A percentile compares a stretch with the other conserved stretches of the same genome.
phyloP scores from a whole-genome alignment of 257 asterid genomes.

The Penstemon davidsonii region DNA sequence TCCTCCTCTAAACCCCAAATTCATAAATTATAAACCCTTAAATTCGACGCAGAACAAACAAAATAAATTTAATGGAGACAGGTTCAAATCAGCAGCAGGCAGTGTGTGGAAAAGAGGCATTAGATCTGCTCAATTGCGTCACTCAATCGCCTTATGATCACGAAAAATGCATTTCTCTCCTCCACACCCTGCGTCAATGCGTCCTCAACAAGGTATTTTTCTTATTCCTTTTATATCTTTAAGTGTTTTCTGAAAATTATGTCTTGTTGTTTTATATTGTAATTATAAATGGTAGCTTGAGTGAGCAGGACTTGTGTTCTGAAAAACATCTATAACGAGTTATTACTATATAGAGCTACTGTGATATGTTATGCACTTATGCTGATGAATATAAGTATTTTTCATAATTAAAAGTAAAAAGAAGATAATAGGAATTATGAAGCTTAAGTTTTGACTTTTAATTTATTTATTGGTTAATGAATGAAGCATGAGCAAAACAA shows the following conservation, averaged over 20 bases:
- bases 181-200: conserved; percentile 75
- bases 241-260: neutral
- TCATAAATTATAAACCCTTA: conserved; percentile 34
- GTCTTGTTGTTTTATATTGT: neutral
- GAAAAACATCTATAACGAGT: too few relatives aligned
- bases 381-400: too few relatives aligned
- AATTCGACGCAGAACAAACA: neutral
- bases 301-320: too few relatives aligned
- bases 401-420: neutral
- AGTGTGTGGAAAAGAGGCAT: conserved; percentile 66
- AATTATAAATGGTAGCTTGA: too few relatives aligned
- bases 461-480: too few relatives aligned
- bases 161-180: conserved; percentile 60
- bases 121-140: conserved; percentile 79
- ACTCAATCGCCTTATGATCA: conserved; percentile 64
- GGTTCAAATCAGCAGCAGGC: conserved; percentile 48
- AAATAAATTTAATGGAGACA: conserved; percentile 38
- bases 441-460: too few relatives aligned
- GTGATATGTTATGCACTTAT: too few relatives aligned
- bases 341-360: too few relatives aligned
- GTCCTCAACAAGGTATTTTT: conserved; percentile 57
- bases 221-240: neutral
- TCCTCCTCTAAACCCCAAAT: conserved; percentile 22
- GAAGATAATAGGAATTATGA: neutral
- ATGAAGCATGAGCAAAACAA: too few relatives aligned